Evolutionary conservation across 2,329 filamentous ascomycete genomes (phyloP), one percentile per base, ranked within the genome.

Genomic region (Penicillium sp.): DNA sequence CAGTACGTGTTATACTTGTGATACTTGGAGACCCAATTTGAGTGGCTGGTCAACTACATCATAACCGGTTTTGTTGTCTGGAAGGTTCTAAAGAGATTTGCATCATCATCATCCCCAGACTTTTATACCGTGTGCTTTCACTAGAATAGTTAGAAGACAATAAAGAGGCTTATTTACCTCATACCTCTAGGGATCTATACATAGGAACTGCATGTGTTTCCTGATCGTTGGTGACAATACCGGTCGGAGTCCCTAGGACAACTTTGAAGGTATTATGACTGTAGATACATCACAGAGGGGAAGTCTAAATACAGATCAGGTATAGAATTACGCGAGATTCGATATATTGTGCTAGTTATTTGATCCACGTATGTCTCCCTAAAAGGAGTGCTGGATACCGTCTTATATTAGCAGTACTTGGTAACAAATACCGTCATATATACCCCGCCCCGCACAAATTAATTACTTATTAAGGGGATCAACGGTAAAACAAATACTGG

Each of bases 401-500:
- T 43, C 40, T 29, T 29, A 43, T 43, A 43, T 29, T 43, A 43
- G 22, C 5, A 26, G n/a, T 11, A 22, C 5, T 13, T 40, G 24
- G 53, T 56, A 46, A 52, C 10, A 24, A 24, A 35, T 52, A 52
- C 53, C 10, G 53, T 56, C 29, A 52, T 2, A 10, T 56, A 52
- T 56, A 56, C 53, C 40, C 35, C 48, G 22, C 53, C 48, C 42
- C 42, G 53, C 53, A 3, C 20, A 52, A 42, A 52, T 56, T n/a
- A 47, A 56, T 52, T 35, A 42, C 29, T 20, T 16, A 14, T 20
- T 52, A 56, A 35, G 40, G 48, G 40, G 42, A 56, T 56, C 53
- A 18, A 44, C 48, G 16, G 53, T 56, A 56, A 56, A n/a, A 22
- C 9, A 2, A 56, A 56, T 55, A 57, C 55, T 37, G 45, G 51